Evolutionary conservation across 805 yeast species (phyloP), one percentile per base, ranked within the genome.

Genomic region (Blastobotrys mokoenaii): DNA sequence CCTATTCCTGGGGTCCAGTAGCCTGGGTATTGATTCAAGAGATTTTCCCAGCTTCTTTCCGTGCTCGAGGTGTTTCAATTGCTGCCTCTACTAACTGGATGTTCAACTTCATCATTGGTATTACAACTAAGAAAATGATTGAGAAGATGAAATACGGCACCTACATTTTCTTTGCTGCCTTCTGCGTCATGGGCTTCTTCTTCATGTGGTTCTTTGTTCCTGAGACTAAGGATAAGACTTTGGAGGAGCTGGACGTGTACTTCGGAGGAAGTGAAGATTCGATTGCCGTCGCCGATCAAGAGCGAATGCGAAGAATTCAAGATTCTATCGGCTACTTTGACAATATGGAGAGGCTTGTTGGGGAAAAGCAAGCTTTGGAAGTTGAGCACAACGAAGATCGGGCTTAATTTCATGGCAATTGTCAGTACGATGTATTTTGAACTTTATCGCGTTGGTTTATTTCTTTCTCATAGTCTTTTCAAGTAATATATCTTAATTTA

Each of bases 171-270:
- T 62, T 61, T 43, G 65, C 57, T 33, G 50, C 41, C 12, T 54
- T 57, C 48, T 54, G 58, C 42, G 39, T 48, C 18, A 11, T 52
- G 27, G 60, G 59, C 11, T 53, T 48, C 35, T 33, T 45, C 32
- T 61, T 56, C 40, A 38, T 51, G 37, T 51, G 22, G 47, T 58
- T 78, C 50, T 75, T 77, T 63, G 77, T 79, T 37, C 84, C 88
- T 2, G 90, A 82, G 59, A 82, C 90, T 2, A 77, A 76, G 65
- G 77, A 77, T 33, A 71, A 78, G 49, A 79, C 89, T 0, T 72
- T 83, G 56, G 93, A 84, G 63, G 87, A 83, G 62, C 70, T 83
- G 58, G 90, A 83, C 58, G 80, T 77, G 41, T 83, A 83, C 14
- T 84, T 83, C 59, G 71, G 25, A 5, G 25, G 14, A 16, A 22